Conservation (phyloP, 306 rosid genomes). For the Luffa acutangula region DNA sequence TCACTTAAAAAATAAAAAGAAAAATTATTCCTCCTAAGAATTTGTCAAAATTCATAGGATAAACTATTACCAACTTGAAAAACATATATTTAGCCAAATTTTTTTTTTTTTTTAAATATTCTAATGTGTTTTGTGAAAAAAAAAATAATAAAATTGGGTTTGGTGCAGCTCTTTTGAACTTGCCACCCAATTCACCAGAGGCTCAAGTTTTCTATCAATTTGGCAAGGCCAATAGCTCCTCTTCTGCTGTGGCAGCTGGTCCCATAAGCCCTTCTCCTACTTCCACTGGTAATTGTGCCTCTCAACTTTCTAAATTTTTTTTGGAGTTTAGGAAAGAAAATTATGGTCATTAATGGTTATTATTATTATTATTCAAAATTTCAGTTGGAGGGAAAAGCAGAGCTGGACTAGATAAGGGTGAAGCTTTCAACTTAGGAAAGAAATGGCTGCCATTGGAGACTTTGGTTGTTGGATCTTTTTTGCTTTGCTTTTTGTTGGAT, state of each 20-base stretch:
- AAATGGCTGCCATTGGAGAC: constrained; percentile 9
- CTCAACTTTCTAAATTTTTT: background rate
- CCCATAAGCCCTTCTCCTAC: constrained; percentile 27
- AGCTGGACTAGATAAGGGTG: constrained; percentile 19
- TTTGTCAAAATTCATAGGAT: too few species aligned
- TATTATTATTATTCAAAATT: background rate
- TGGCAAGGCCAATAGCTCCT: constrained; percentile 11
- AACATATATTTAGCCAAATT: too few species aligned
- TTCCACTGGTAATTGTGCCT: constrained; percentile 35
- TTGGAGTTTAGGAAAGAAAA: background rate
- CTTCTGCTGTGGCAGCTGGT: background rate
- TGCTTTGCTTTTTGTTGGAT: constrained; percentile 17
- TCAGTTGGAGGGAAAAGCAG: constrained; percentile 14
- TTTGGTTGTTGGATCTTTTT: constrained; percentile 12
- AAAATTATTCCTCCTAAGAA: too few species aligned
- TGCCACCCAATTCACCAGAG: constrained; percentile 72
- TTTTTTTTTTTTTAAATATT: too few species aligned
- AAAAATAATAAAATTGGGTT: background rate
- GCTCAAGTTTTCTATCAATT: constrained; percentile 70
- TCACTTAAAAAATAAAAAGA: too few species aligned
- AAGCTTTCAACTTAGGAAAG: constrained; percentile 13
- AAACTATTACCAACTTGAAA: too few species aligned
- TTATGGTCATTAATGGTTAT: background rate
- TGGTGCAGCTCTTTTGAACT: constrained; percentile 50
- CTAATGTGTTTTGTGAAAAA: too few species aligned